These are phyloP conservation scores for Diaporthe amygdali DNA, from an alignment of 2,329 filamentous ascomycete genomes.

Conservation along the genomic window DNA sequence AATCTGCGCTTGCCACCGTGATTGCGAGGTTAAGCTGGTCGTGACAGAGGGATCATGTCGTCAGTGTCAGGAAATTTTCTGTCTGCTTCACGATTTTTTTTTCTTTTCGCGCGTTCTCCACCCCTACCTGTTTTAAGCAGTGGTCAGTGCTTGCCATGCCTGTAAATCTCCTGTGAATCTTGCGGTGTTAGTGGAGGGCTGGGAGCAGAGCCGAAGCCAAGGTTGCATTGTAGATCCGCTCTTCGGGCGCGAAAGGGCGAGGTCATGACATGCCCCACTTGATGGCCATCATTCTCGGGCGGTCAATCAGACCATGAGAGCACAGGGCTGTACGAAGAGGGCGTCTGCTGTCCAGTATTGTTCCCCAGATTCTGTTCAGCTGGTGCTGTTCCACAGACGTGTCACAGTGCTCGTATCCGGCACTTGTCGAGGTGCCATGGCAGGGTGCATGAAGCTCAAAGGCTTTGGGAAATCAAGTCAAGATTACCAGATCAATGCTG, in stretches of 20 bases:
- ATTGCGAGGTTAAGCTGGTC: background rate
- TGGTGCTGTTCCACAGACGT: slow-evolving; percentile 12
- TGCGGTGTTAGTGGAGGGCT: background rate
- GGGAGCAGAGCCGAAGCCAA: slow-evolving; percentile 7
- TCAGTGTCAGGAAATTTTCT: background rate
- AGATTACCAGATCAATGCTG: background rate
- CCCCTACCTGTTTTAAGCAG: slow-evolving; percentile 15
- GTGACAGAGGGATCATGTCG: background rate
- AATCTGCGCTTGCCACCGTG: background rate
- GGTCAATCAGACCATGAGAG: slow-evolving; percentile 16
- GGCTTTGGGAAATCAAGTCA: slow-evolving; percentile 6
- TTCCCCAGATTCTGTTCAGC: slow-evolving; percentile 7
- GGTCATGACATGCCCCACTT: slow-evolving; percentile 21
- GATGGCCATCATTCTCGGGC: slow-evolving; percentile 5
- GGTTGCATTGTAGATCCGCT: slow-evolving; percentile 20
- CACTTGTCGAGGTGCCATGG: background rate
- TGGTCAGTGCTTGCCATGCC: slow-evolving; percentile 19
- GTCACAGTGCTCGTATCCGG: background rate
- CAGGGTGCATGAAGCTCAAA: background rate
- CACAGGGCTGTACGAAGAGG: background rate
- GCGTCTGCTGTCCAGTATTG: background rate
- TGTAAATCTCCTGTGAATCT: slow-evolving; percentile 7
- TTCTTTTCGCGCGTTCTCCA: slow-evolving; percentile 4
- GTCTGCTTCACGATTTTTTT: background rate
- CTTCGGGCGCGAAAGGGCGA: slow-evolving; percentile 3